These are phyloP conservation scores for Neotropicomus parvogracilis DNA, from an alignment of 1,284 basidiomycete species.

Conservation along the genomic window DNA sequence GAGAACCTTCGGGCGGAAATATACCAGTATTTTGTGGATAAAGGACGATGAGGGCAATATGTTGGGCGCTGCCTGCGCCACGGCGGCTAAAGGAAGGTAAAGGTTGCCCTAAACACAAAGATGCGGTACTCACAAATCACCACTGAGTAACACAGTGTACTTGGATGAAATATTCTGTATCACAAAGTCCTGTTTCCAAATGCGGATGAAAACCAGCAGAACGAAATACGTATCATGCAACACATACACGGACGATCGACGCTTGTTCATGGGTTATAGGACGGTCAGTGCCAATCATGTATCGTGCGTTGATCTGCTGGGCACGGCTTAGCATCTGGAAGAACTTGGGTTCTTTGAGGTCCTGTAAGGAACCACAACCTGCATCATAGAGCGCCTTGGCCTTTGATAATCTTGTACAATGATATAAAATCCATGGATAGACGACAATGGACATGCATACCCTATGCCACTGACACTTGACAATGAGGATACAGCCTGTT, in stretches of 20 bases:
- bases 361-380: conserved; percentile 45
- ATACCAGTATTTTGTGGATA: conserved; percentile 41
- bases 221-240: background rate
- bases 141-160: conserved; percentile 44
- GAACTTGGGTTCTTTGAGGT: conserved; percentile 41
- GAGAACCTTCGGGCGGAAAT: conserved; percentile 31
- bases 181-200: conserved; percentile 40
- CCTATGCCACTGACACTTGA: conserved; percentile 21
- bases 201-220: background rate
- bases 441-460: conserved; percentile 23
- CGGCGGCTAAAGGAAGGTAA: conserved; percentile 40
- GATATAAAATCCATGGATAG: background rate
- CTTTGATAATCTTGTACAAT: conserved; percentile 32
- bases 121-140: conserved; percentile 46
- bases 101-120: conserved; percentile 5
- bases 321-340: conserved; percentile 34
- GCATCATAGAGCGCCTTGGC: conserved; percentile 44
- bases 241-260: conserved; percentile 41
- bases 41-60: conserved; percentile 42
- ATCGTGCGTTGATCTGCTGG: conserved; percentile 39
- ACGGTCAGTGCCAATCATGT: conserved; percentile 37
- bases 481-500: conserved; percentile 17
- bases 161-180: conserved; percentile 41
- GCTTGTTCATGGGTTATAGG: conserved; percentile 40
- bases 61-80: conserved; percentile 33